A percentile compares a stretch with the other conserved stretches of the same genome.
Evolutionary conservation across 2,329 filamentous ascomycete species (phyloP).

Genomic region (Magnaporthiopsis rhizophila): DNA sequence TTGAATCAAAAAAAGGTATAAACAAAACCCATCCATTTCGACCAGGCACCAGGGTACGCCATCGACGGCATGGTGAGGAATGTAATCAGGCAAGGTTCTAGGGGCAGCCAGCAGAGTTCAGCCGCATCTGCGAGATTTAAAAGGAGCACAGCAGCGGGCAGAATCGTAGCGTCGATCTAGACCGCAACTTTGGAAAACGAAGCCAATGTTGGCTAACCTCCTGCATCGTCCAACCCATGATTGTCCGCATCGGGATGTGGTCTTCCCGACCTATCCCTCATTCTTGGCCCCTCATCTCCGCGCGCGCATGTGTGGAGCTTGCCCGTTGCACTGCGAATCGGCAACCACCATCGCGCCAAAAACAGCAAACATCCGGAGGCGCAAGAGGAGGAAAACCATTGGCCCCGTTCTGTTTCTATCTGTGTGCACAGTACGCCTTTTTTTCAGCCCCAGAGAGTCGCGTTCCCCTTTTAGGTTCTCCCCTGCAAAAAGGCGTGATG

Average conservation of each 20-base stretch:
- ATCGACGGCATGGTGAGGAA: too few species aligned
- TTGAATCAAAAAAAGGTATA: too few species aligned
- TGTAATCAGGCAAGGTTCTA: too few species aligned
- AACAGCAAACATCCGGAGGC: neutral
- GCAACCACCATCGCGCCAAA: too few species aligned
- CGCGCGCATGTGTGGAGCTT: too few species aligned
- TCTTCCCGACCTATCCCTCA: neutral
- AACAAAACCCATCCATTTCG: too few species aligned
- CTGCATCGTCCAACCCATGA: neutral
- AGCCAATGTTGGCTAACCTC: neutral
- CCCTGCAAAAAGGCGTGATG: neutral
- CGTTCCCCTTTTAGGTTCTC: neutral
- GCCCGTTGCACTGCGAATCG: neutral
- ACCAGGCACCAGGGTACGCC: too few species aligned
- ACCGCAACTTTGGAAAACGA: neutral
- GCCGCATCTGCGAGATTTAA: neutral
- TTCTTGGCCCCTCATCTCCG: neutral
- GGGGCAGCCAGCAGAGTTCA: neutral
- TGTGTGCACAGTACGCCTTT: too few species aligned
- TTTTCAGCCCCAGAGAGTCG: neutral
- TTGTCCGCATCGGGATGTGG: neutral
- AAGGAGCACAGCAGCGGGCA: neutral
- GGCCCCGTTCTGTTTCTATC: neutral
- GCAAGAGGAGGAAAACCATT: neutral
- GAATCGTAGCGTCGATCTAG: neutral